A percentile compares a stretch with the other conserved stretches of the same genome.
Evolutionary conservation across 1,284 basidiomycete genomes (phyloP).

Genomic region (Sporisorium scitamineum): DNA sequence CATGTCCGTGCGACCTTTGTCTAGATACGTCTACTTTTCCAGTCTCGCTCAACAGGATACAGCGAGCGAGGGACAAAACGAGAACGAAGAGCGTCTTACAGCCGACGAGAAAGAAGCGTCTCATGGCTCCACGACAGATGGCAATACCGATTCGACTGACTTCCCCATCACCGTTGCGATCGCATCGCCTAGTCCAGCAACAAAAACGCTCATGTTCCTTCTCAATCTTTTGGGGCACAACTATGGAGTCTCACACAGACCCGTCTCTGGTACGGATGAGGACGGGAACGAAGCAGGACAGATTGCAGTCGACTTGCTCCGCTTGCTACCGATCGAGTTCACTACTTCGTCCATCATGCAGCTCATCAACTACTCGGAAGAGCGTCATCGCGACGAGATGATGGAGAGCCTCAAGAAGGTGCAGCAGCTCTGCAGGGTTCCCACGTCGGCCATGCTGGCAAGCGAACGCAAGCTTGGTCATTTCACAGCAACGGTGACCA

Average conservation of each 20-base stretch:
- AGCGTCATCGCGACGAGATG: conserved; percentile 46
- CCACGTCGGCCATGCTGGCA: conserved; percentile 39
- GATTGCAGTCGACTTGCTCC: conserved; percentile 47
- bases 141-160: conserved; percentile 9
- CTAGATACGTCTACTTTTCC: conserved; percentile 46
- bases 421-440: conserved; percentile 30
- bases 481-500: conserved; percentile 13
- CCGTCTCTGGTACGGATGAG: neutral
- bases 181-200: conserved; percentile 46
- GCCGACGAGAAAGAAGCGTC: neutral
- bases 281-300: conserved; percentile 11
- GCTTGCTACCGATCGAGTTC: conserved; percentile 46
- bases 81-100: conserved; percentile 7
- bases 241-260: neutral
- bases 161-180: conserved; percentile 52
- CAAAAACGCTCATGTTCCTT: conserved; percentile 48
- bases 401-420: conserved; percentile 46
- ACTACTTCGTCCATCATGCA: conserved; percentile 52
- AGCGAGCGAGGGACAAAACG: neutral
- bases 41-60: conserved; percentile 14
- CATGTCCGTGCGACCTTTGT: conserved; percentile 46
- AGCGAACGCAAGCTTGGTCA: conserved; percentile 25
- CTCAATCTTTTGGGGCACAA: conserved; percentile 38
- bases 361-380: conserved; percentile 46
- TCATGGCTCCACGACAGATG: neutral